Conservation (phyloP, 73 alveolate genomes). For the Tetrahymena elliotti region DNA sequence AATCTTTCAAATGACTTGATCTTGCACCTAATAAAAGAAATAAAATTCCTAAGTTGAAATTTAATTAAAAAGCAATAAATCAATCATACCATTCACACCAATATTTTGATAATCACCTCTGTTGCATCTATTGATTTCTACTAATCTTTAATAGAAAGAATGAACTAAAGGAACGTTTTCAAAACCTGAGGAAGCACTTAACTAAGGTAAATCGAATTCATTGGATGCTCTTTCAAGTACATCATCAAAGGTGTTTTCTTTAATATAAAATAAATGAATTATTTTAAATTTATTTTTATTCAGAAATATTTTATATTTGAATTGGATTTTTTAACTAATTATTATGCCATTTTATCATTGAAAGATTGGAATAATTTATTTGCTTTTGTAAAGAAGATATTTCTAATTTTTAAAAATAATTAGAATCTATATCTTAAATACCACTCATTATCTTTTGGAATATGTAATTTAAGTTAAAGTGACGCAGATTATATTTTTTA, state of each 20-base stretch:
- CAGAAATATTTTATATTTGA: too few relatives aligned
- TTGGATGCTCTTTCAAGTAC: background rate
- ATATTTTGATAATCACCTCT: background rate
- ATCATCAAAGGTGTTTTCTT: background rate
- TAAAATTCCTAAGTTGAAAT: background rate
- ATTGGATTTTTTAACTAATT: too few relatives aligned
- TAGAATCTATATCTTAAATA: background rate
- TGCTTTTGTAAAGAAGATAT: too few relatives aligned
- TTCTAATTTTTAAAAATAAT: background rate
- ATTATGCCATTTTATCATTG: too few relatives aligned
- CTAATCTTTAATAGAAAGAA: background rate
- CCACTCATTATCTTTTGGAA: too few relatives aligned
- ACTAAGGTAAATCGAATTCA: background rate
- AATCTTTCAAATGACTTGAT: background rate
- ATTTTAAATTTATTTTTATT: too few relatives aligned
- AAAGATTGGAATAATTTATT: too few relatives aligned
- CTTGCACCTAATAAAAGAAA: background rate
- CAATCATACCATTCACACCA: background rate
- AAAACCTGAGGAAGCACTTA: background rate
- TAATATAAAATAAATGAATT: background rate
- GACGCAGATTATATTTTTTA: background rate
- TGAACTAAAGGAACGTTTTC: background rate
- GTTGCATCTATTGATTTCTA: constrained; percentile 1
- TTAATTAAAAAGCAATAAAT: background rate
- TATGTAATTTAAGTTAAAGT: background rate